Evolutionary conservation across 2,329 filamentous ascomycete genomes (phyloP).

Genomic region (Fusarium sterilihyphosum): DNA sequence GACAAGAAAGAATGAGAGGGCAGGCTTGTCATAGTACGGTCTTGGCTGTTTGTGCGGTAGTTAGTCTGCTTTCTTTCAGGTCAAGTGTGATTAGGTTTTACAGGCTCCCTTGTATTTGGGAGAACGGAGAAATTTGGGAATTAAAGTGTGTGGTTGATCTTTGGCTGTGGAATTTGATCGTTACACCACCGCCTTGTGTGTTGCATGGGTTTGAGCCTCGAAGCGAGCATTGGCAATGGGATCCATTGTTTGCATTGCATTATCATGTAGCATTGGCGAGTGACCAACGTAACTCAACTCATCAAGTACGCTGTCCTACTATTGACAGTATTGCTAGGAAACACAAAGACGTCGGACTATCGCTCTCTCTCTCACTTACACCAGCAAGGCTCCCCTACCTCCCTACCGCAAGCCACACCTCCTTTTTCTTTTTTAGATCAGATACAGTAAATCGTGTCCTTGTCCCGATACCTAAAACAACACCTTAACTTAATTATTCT

Average conservation of each 20-base stretch:
- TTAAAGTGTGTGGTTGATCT: background rate
- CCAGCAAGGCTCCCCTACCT: background rate
- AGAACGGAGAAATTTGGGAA: background rate
- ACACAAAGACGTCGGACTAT: conserved; percentile 3
- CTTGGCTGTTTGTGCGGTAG: conserved; percentile 15
- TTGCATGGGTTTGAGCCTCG: conserved; percentile 25
- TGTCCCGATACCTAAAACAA: background rate
- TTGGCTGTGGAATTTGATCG: conserved; percentile 7
- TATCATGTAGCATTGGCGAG: background rate
- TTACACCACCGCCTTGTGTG: conserved; percentile 20
- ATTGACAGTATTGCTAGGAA: conserved; percentile 6
- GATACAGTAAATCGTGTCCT: background rate
- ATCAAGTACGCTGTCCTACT: conserved; percentile 7
- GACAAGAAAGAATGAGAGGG: background rate
- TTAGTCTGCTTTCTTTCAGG: background rate
- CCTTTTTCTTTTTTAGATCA: background rate
- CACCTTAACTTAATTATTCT: conserved; percentile 3
- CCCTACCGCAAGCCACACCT: conserved; percentile 3
- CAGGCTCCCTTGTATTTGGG: background rate
- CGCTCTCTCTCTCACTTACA: conserved; percentile 22
- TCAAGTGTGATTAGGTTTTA: background rate
- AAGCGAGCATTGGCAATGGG: conserved; percentile 28
- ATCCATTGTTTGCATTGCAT: background rate
- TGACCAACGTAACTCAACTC: background rate
- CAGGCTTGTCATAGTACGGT: conserved; percentile 13